These are phyloP conservation scores for Mycena kentingensis DNA, from an alignment of 768 basidiomycete genomes.

Conservation along the genomic window DNA sequence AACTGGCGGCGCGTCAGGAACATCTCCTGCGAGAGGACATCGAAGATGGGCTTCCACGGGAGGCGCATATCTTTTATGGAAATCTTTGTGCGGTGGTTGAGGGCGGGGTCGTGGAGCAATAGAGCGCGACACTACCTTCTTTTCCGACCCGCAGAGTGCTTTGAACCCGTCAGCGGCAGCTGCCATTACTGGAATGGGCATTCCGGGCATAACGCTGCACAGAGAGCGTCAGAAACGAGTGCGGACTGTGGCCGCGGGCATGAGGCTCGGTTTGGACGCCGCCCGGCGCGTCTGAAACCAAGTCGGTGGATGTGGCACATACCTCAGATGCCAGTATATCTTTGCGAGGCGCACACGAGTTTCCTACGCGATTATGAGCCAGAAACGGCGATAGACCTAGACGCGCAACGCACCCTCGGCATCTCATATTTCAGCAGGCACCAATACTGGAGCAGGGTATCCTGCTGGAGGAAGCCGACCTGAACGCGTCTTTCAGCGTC, in stretches of 20 bases:
- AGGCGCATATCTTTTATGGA: constrained; percentile 78
- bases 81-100: constrained; percentile 76
- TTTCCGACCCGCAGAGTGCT: constrained; percentile 55
- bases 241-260: no score
- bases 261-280: no score
- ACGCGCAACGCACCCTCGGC: constrained; percentile 47
- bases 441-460: constrained; percentile 77
- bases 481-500: background rate
- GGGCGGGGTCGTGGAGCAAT: background rate
- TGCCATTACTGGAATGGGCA: constrained; percentile 69
- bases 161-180: constrained; percentile 66
- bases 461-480: constrained; percentile 75
- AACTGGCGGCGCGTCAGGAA: constrained; percentile 78
- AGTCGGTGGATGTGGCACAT: background rate
- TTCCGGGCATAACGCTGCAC: constrained; percentile 66
- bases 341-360: constrained; percentile 73
- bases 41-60: constrained; percentile 79
- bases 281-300: no score
- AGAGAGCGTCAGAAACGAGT: background rate
- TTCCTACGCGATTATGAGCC: constrained; percentile 34
- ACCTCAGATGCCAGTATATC: constrained; percentile 70
- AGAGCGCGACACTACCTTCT: background rate
- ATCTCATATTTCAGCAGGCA: constrained; percentile 83
- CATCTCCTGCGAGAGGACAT: constrained; percentile 69
- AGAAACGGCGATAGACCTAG: background rate